Percentiles rank a stretch among this genome's conserved stretches.
These are phyloP conservation scores for Hondaea fermentalgiana DNA, from an alignment of 108 stramenopile species.

Conservation along the genomic window DNA sequence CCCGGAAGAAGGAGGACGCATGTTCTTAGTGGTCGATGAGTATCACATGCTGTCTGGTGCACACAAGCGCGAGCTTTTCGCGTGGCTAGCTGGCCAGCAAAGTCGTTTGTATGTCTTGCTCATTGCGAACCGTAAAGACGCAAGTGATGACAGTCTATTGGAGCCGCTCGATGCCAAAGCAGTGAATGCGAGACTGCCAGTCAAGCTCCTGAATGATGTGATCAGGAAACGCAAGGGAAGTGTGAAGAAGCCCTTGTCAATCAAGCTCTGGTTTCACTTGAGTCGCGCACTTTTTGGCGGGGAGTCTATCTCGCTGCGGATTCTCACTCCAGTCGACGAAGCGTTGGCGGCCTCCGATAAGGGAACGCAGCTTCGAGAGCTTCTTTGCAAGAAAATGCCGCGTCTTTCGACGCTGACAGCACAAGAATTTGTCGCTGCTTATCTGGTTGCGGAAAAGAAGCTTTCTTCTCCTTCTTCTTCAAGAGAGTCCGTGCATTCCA, in stretches of 20 bases:
- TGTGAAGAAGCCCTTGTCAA: not conserved
- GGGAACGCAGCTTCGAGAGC: not conserved
- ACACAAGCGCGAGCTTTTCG: not conserved
- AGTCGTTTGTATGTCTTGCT: not conserved
- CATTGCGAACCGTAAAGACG: conserved; percentile 12
- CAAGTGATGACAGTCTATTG: conserved; percentile 5
- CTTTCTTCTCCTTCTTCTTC: not conserved
- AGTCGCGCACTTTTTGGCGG: conserved; percentile 19
- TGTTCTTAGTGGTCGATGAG: conserved; percentile 1
- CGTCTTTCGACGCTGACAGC: not conserved
- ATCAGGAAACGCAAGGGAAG: not conserved
- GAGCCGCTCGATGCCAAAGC: not conserved
- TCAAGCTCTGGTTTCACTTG: conserved; percentile 9
- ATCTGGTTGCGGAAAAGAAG: not conserved
- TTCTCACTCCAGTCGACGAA: not conserved
- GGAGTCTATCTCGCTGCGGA: conserved; percentile 11
- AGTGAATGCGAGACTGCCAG: not conserved
- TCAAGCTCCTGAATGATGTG: not conserved
- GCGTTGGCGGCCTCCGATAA: not conserved
- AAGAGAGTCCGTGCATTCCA: not conserved
- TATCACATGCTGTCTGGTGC: conserved; percentile 5
- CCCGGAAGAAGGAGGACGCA: conserved; percentile 2
- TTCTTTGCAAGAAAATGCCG: conserved; percentile 21
- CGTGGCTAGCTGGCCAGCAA: not conserved
- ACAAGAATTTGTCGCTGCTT: not conserved